Evolutionary conservation across 306 rosid genomes (phyloP), one percentile per base, ranked within the genome.

Genomic region (Ormosia emarginata): DNA sequence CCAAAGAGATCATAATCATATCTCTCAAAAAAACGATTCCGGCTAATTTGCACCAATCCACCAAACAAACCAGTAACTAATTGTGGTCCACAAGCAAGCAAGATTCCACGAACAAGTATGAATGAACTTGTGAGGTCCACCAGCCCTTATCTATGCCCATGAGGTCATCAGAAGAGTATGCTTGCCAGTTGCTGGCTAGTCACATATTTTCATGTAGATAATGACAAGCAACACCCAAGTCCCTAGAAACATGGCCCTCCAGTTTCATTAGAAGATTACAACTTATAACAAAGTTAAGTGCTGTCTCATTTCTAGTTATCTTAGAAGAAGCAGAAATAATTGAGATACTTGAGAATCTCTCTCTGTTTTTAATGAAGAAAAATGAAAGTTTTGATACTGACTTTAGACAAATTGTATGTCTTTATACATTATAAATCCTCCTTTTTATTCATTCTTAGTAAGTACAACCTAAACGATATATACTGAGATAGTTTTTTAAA

Each of bases 21-120:
- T 49, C 10, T 14, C 3, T 0, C 8, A 2, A 14, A 46, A 34
- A 46, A 64, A 44, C n/a, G 74, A 88, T 79, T 76, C 77, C 41
- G 6, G 64, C 11, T 79, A 66, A 67, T 76, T 61, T 13, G 50
- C 52, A 40, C 37, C 49, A 56, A 56, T 72, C 10, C 17, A 75
- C 59, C n/a, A 29, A 67, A 76, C 39, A 32, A 3, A n/a, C 33
- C 15, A 43, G 17, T 8, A 78, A 61, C 67, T 29, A 41, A 78
- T 41, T 41, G 63, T 58, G 84, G 82, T 37, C 89, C 83, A 83
- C 83, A 14, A 39, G 37, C 15, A 72, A 64, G 55, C 4, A 79
- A 82, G 65, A 71, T 50, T 77, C 68, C 72, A 82, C 64, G n/a
- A 81, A 55, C 34, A 86, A 62, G 64, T 52, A 41, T 74, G 86